Evolutionary conservation across 2,329 filamentous ascomycete species (phyloP).

Genomic region (Neonectria faginata): DNA sequence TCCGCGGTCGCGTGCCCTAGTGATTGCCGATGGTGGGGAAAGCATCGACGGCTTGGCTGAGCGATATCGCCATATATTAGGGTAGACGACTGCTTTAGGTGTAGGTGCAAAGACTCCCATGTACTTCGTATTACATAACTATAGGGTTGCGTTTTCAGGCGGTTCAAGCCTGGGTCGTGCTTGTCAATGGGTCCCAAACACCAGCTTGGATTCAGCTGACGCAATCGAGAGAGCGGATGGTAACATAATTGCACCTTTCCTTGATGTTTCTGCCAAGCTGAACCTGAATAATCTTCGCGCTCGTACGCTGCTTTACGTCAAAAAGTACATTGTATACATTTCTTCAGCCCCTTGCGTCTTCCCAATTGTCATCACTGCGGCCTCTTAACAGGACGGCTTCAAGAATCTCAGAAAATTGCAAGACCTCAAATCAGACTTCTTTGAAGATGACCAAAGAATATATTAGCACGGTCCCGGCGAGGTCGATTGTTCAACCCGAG

Average conservation of each 20-base stretch:
- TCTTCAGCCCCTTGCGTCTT: neutral
- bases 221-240: slow-evolving; percentile 61
- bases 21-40: neutral
- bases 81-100: neutral
- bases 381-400: too few relatives aligned
- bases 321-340: neutral
- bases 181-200: neutral
- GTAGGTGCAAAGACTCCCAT: neutral
- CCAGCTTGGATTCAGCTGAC: neutral
- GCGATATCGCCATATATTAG: neutral
- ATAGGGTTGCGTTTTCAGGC: neutral
- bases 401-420: too few relatives aligned
- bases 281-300: neutral
- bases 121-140: too few relatives aligned
- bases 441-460: too few relatives aligned
- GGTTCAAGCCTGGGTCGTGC: neutral
- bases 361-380: neutral
- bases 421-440: too few relatives aligned
- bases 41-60: neutral
- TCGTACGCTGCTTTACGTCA: neutral
- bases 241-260: neutral
- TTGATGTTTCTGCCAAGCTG: neutral
- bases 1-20: neutral
- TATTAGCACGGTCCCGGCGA: too few relatives aligned
- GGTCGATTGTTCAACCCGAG: too few relatives aligned